Base-by-base conservation (phyloP, 495 filamentous ascomycete genomes). In the Lasiosphaeria ovina region DNA sequence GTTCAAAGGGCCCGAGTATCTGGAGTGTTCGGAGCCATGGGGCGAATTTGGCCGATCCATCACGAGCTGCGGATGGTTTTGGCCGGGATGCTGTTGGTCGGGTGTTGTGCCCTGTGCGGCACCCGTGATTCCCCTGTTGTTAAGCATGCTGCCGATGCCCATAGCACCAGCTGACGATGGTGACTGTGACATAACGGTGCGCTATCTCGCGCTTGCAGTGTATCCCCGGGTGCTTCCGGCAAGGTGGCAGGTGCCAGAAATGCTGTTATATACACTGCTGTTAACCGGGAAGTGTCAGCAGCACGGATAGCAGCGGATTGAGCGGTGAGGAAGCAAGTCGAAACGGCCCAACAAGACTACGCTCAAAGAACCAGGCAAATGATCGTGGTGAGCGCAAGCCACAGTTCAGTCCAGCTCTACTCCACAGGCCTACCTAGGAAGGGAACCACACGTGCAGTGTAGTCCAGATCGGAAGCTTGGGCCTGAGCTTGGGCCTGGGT, bases 31-130 rank as follows among this genome's bases (percentile, higher is more conserved):
- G 3, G 85, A 88, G 32, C 84, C 79, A 70, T 90, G 89, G 31
- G 90, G 82, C 35, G 89, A 89, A 56, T 77, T 80, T 50, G 83
- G 83, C 45, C 88, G 86, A 50, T 94, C 90, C 63, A 89, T 81
- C 54, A 83, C 36, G 14, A 66, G 44, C 31, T 69, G 64, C 14
- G 67, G 33, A 57, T 57, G 55, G 4, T 24, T 35, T 57, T 16
- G 55, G 45, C 45, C 36, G 56, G 14, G n/a, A 8, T 40, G 54
- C 47, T 66, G 69, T 54, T 68, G 67, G 6, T 72, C 66, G 4
- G 64, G 48, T 36, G 65, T 64, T 14, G 49, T 47, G 11, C 56
- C 62, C 52, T 64, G 60, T 50, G 58, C 38, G 40, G 57, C 61
- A 35, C 45, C 54, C 51, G 49, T 48, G 51, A 24, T 58, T 8